Evolutionary conservation across 805 yeast genomes (phyloP), one percentile per base, ranked within the genome.

Genomic region (Wickerhamiella allomyrinae): DNA sequence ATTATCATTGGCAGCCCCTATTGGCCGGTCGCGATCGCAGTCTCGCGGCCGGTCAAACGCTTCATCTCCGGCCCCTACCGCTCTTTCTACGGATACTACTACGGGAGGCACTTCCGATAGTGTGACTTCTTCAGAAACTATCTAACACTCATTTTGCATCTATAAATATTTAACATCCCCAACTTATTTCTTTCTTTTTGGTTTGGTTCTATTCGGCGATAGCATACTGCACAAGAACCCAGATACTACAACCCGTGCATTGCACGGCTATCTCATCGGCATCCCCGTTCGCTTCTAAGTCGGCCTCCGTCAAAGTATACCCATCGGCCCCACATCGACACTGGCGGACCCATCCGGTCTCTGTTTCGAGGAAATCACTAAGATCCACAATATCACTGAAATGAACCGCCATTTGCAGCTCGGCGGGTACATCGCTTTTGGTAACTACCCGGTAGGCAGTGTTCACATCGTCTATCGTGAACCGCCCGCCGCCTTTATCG

Each of bases 211-310:
- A 24, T 25, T 46, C 48, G 35, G 53, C 58, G 5, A 52, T 58
- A 1, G 54, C 48, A 53, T 78, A 83, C 48, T 67, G 69, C 2
- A 89, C 86, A 40, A 75, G 74, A 20, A 89, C 60, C 95, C 95
- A 89, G 23, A 86, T 57, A 57, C 94, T 82, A 58, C 97, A 89
- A 24, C 81, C 76, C 10, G 63, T 56, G 57, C 97, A 89, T 53
- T 87, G 95, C 0, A 83, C 74, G 19, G 83, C 67, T 1, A 87
- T 69, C 48, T 79, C 80, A 48, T 66, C 78, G 1, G 77, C 69
- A 14, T 61, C 70, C 13, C 74, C 77, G 27, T 67, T 69, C 0
- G 66, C 68, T 29, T 63, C 76, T 42, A 89, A 64, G 42, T 79
- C 81, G 1, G 60, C 54, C 48, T 85, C 95, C 1, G 64, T 65